Percentiles rank a stretch among this genome's conserved stretches.
These are phyloP conservation scores for Nicotiana tabacum DNA, from an alignment of 257 asterid genomes.

Conservation along the genomic window DNA sequence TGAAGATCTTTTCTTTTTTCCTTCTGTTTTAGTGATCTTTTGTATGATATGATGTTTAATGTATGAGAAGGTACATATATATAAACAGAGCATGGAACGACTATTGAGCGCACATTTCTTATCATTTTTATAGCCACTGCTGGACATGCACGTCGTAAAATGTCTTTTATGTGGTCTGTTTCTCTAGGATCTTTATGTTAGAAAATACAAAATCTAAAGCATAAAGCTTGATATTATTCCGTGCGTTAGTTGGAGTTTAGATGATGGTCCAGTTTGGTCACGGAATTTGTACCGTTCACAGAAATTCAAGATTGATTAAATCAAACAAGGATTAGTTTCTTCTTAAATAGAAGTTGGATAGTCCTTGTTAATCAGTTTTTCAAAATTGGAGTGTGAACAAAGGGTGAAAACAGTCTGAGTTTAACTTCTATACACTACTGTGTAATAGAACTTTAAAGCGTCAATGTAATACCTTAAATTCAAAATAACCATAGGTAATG, in stretches of 20 bases:
- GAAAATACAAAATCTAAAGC: neutral
- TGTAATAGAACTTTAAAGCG: too few species aligned
- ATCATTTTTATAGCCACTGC: conserved; percentile 38
- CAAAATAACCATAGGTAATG: neutral
- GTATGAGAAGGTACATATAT: neutral
- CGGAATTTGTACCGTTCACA: neutral
- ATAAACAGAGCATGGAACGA: conserved; percentile 17
- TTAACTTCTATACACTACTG: neutral
- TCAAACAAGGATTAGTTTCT: neutral
- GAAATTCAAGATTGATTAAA: neutral
- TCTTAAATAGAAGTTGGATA: neutral
- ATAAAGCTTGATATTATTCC: neutral
- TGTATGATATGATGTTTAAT: neutral
- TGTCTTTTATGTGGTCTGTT: neutral
- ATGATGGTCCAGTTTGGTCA: neutral
- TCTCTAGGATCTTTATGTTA: neutral
- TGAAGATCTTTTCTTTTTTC: neutral
- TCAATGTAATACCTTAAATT: neutral
- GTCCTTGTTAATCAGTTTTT: neutral
- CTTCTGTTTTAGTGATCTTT: neutral
- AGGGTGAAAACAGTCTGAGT: neutral
- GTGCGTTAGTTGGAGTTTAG: neutral
- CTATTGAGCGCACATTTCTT: conserved; percentile 44
- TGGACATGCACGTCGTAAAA: conserved; percentile 32
- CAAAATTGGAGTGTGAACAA: neutral